Base-by-base conservation (phyloP, 768 basidiomycete genomes). In the Podaxis carcinomalis region DNA sequence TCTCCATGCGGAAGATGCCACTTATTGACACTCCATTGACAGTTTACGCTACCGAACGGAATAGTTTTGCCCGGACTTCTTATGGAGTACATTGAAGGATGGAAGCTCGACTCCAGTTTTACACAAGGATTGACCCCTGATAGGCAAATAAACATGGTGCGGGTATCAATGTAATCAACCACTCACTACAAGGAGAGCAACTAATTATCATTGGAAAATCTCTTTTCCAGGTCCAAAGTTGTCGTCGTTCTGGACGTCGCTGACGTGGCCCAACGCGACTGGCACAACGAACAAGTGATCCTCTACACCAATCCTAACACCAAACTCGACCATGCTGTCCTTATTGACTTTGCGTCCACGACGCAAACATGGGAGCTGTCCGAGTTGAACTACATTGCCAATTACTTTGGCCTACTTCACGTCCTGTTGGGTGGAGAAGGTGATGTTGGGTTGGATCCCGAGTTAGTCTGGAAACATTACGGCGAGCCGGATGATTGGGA, bases 191-290 rank as follows among this genome's bases (percentile, higher is more conserved):
- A 14, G 14, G n/a, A 42, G 32, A 32, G 32, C n/a, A 0, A 42
- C 6, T n/a, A 42, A 42, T 5, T 42, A 42, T 14, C n/a, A 14
- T 13, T 6, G 40, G 6, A n/a, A 42, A 13, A 42, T 32, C 40
- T 58, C 14, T 44, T n/a, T 35, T 62, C 14, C 52, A 66, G 69
- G 66, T 70, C 7, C 51, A 61, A 50, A 70, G 68, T 52, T 63
- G 57, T 56, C 69, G 65, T 40, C 67, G 64, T 70, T 51, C 66
- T 70, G 27, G 68, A 70, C 36, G 32, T 67, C 19, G 65, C 64
- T n/a, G 67, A 68, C 50, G 44, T 70, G 49, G 55, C 23, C 28
- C 69, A 70, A 62, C 57, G 42, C n/a, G 68, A 70, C 63, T 70
- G 68, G 68, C 68, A 69, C 61, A 23, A 2, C 10, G 64, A 61